These are phyloP conservation scores for Hypomyces perniciosus DNA, from an alignment of 2,329 filamentous ascomycete genomes.

Conservation along the genomic window DNA sequence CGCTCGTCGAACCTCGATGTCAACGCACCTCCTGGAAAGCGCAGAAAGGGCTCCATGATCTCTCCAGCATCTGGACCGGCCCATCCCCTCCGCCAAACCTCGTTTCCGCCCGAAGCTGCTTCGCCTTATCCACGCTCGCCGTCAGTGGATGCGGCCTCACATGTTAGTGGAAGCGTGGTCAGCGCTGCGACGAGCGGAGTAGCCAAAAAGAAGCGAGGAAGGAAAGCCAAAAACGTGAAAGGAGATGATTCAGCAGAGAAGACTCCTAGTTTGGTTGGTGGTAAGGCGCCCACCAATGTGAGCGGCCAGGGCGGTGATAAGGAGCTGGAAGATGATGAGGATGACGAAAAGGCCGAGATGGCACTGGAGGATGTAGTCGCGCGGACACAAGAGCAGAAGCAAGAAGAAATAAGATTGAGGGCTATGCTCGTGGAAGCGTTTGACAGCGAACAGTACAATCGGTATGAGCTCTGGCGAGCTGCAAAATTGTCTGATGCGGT, in stretches of 20 bases:
- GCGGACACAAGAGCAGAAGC: constrained; percentile 61
- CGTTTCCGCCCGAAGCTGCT: constrained; percentile 62
- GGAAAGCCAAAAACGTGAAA: constrained; percentile 54
- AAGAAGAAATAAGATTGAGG: constrained; percentile 51
- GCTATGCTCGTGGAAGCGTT: constrained; percentile 61
- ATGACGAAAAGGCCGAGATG: constrained; percentile 51
- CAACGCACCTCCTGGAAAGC: constrained; percentile 50
- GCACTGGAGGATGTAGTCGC: constrained; percentile 53
- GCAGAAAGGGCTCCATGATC: constrained; percentile 63
- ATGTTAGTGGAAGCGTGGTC: constrained; percentile 56
- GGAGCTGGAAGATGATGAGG: constrained; percentile 49
- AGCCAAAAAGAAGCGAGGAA: constrained; percentile 54
- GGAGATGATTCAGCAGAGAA: constrained; percentile 36
- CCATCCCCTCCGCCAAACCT: constrained; percentile 73
- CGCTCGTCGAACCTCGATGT: constrained; percentile 51
- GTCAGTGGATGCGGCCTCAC: constrained; percentile 54
- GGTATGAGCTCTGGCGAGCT: constrained; percentile 66
- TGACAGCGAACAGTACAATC: constrained; percentile 58
- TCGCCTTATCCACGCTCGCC: constrained; percentile 58
- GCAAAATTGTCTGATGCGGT: constrained; percentile 63
- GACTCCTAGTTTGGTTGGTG: constrained; percentile 38
- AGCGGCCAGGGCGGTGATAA: constrained; percentile 42
- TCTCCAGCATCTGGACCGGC: constrained; percentile 50
- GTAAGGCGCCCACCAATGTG: constrained; percentile 36
- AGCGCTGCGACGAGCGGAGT: constrained; percentile 36